Evolutionary conservation across 345 rosid species (phyloP).

Genomic region (Bretschneidera sinensis): DNA sequence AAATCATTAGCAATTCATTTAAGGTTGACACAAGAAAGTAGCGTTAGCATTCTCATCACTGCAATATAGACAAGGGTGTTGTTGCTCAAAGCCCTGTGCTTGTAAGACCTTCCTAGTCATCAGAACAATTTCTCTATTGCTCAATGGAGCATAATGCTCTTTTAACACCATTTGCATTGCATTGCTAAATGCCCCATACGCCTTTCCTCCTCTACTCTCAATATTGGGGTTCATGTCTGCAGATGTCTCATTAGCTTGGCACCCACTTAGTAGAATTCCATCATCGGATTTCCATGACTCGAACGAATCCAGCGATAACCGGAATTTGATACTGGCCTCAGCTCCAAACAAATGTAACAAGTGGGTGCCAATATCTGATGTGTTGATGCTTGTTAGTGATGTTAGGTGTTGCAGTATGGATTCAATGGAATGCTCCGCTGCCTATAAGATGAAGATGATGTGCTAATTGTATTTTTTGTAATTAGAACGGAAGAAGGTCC

Average conservation of each 20-base stretch:
- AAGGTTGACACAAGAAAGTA: conserved; percentile 41
- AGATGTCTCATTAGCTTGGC: too few species aligned
- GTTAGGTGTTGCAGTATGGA: too few species aligned
- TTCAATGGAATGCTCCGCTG: conserved; percentile 81
- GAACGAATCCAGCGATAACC: conserved; percentile 45
- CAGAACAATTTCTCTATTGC: conserved; percentile 48
- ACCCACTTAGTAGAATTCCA: too few species aligned
- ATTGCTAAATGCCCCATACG: conserved; percentile 72
- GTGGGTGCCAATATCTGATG: conserved; percentile 54
- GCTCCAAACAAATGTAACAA: conserved; percentile 48
- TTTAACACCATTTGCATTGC: conserved; percentile 54
- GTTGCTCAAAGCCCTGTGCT: conserved; percentile 42
- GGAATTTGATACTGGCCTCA: conserved; percentile 59
- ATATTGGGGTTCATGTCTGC: conserved; percentile 75
- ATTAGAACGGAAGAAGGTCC: too few species aligned
- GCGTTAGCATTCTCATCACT: conserved; percentile 60
- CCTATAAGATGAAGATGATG: conserved; percentile 81
- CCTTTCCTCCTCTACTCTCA: conserved; percentile 35
- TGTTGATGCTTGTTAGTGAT: too few species aligned
- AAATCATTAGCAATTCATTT: too few species aligned
- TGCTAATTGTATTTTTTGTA: conserved; percentile 60
- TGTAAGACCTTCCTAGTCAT: conserved; percentile 46
- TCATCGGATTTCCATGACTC: too few species aligned
- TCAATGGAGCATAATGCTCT: conserved; percentile 35
- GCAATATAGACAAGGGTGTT: conserved; percentile 82